Conservation (phyloP, 352 stramenopile species). For the Phytopythium vexans region DNA sequence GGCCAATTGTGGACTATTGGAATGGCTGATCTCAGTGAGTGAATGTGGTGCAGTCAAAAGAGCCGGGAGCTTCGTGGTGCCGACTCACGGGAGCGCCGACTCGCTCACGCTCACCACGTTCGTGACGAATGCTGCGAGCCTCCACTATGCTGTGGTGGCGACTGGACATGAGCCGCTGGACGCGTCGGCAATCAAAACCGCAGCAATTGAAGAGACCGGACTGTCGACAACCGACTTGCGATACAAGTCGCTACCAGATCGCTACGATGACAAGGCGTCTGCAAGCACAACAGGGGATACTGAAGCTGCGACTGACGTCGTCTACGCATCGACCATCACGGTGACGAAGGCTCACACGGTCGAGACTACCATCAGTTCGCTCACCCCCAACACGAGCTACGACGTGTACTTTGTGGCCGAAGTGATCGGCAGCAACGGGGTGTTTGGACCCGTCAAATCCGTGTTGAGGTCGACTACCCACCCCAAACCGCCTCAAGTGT, state of each 20-base stretch:
- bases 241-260: neutral
- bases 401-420: conserved; percentile 83
- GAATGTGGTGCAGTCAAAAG: conserved; percentile 6
- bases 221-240: too few relatives aligned
- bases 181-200: conserved; percentile 46
- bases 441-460: conserved; percentile 69
- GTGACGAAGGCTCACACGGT: conserved; percentile 52
- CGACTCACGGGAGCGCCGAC: conserved; percentile 34
- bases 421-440: conserved; percentile 71
- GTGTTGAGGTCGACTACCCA: conserved; percentile 58
- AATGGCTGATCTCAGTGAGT: neutral
- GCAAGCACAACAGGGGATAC: neutral
- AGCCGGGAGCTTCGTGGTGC: conserved; percentile 47
- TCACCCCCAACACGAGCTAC: conserved; percentile 66
- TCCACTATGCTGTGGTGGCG: conserved; percentile 66
- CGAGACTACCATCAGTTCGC: conserved; percentile 31
- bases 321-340: conserved; percentile 36
- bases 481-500: conserved; percentile 38
- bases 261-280: neutral
- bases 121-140: conserved; percentile 62
- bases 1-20: neutral
- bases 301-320: conserved; percentile 5
- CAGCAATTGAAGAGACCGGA: conserved; percentile 16
- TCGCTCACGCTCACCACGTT: conserved; percentile 69
- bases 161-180: conserved; percentile 33